Evolutionary conservation across 352 stramenopile species (phyloP), one percentile per base, ranked within the genome.

Genomic region (Globisporangium nunn): DNA sequence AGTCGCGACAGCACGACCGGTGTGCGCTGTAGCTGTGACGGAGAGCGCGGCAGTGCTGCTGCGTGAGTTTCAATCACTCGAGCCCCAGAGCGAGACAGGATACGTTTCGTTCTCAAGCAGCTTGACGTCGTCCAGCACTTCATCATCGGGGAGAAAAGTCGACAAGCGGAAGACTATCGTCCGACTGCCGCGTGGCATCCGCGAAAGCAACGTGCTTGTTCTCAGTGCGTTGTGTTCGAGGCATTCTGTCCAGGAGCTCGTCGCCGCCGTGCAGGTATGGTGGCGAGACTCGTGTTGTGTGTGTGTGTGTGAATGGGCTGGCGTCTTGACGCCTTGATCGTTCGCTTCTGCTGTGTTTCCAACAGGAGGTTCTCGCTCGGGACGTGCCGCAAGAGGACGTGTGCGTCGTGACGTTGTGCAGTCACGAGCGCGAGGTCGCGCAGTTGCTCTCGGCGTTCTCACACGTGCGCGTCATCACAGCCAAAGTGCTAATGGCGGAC

Each of bases 121-220:
- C 47, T 23, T 28, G 23, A 5, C 47, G 47, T 11, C 12, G 28
- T 28, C 43, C 66, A 14, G 46, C 63, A 10, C 52, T 23, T 23
- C 23, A 23, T 23, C 61, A 63, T 7, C 31, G 23, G 70, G 28
- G 54, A 29, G 11, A 6, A 30, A 15, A 6, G 28, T 14, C 14
- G 47, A 52, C 49, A 39, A 6, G 15, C 6, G 31, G 15, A 23
- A 28, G 18, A 66, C 44, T 55, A 2, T 28, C 50, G 56, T 61
- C 75, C 28, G 67, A 62, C 49, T 72, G 56, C 63, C 69, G 75
- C 52, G 77, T 71, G 41, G 66, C 78, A 2, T 78, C 77, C 10
- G 11, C 2, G 37, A 6, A 17, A 56, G 51, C 39, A 56, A 17
- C 51, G 40, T 56, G 11, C n/a, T 58, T 12, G 41, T 58, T 18